These are phyloP conservation scores for Daldinia bambusicola DNA, from an alignment of 495 filamentous ascomycete species.

Conservation along the genomic window DNA sequence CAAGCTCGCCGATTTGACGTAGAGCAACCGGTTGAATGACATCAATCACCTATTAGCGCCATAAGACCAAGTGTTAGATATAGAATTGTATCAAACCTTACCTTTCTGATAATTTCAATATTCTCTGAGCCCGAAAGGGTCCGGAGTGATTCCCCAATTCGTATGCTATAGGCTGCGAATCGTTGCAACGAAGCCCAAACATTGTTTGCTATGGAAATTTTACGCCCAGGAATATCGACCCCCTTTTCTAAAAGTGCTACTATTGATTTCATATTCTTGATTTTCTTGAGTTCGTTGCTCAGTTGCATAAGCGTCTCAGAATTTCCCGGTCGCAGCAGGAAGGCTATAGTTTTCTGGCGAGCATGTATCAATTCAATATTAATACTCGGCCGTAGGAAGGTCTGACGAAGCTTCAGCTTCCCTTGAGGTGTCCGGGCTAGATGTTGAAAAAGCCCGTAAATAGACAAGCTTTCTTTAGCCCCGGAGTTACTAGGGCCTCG, in stretches of 20 bases:
- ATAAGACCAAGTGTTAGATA: slow-evolving; percentile 9
- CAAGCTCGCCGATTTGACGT: slow-evolving; percentile 71
- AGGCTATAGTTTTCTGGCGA: slow-evolving; percentile 73
- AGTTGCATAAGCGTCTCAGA: slow-evolving; percentile 64
- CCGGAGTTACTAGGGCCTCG: slow-evolving; percentile 78
- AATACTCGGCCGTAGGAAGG: slow-evolving; percentile 84
- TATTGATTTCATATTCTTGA: slow-evolving; percentile 81
- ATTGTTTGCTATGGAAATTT: slow-evolving; percentile 66
- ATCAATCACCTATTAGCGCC: slow-evolving; percentile 48
- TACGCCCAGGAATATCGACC: slow-evolving; percentile 70
- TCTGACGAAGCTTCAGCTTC: slow-evolving; percentile 76
- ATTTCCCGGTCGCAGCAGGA: slow-evolving; percentile 79
- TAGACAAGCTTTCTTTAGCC: slow-evolving; percentile 87
- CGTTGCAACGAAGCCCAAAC: slow-evolving; percentile 75
- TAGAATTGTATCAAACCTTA: slow-evolving; percentile 38
- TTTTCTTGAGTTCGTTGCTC: slow-evolving; percentile 70
- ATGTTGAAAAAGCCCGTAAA: slow-evolving; percentile 84
- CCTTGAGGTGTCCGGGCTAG: slow-evolving; percentile 87
- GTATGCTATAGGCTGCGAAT: slow-evolving; percentile 66
- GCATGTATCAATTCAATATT: slow-evolving; percentile 75
- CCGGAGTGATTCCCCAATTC: slow-evolving; percentile 71
- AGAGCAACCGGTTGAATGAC: slow-evolving; percentile 64
- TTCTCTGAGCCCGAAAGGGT: slow-evolving; percentile 67
- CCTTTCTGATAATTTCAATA: slow-evolving; percentile 68
- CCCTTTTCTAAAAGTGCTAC: slow-evolving; percentile 81